A percentile compares a stretch with the other conserved stretches of the same genome.
phyloP scores from a whole-genome alignment of 2,329 filamentous ascomycete species.

The Aspergillus japonicus region DNA sequence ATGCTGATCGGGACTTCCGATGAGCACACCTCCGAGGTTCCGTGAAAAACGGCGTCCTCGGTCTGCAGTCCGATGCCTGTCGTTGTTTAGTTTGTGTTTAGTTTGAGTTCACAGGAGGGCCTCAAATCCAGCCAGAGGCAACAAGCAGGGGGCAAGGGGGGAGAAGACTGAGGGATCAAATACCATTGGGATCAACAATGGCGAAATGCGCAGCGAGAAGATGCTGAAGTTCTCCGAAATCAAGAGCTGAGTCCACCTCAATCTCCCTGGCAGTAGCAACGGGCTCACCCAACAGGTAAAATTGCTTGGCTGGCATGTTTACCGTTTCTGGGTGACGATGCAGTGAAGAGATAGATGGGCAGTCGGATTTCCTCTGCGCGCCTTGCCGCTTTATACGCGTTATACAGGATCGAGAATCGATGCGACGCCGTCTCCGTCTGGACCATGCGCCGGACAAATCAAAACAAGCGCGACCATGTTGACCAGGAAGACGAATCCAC shows the following conservation, averaged over 20 bases:
- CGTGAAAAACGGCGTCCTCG: constrained; percentile 10
- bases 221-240: constrained; percentile 21
- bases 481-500: too few relatives aligned
- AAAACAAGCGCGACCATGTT: neutral
- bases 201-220: constrained; percentile 32
- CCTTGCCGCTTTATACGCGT: neutral
- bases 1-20: constrained; percentile 20
- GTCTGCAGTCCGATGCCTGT: constrained; percentile 25
- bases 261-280: constrained; percentile 22
- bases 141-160: too few relatives aligned
- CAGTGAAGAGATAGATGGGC: too few relatives aligned
- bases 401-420: too few relatives aligned
- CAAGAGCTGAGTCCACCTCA: constrained; percentile 21
- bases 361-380: neutral
- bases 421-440: neutral
- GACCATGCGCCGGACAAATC: neutral
- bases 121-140: too few relatives aligned
- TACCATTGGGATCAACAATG: constrained; percentile 32
- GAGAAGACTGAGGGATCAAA: neutral
- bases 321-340: neutral
- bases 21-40: constrained; percentile 19
- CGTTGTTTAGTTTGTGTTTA: too few relatives aligned
- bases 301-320: constrained; percentile 20
- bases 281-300: constrained; percentile 23
- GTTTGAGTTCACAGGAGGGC: too few relatives aligned